A percentile compares a stretch with the other conserved stretches of the same genome.
These are phyloP conservation scores for Myrica gale DNA, from an alignment of 306 rosid genomes.

Conservation along the genomic window DNA sequence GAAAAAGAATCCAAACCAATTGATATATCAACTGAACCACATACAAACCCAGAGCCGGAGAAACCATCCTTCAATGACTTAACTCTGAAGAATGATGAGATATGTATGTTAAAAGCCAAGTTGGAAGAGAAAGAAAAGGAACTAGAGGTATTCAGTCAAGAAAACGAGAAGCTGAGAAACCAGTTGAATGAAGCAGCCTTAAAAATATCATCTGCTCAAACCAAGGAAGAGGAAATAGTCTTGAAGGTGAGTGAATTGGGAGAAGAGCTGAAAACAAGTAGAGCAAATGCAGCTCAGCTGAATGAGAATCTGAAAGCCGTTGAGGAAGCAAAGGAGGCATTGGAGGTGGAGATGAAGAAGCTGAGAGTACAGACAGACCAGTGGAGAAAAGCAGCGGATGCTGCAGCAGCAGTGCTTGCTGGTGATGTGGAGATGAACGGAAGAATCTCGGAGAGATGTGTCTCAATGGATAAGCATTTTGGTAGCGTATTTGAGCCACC, in stretches of 20 bases:
- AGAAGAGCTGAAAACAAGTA: conserved; percentile 56
- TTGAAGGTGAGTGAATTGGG: conserved; percentile 40
- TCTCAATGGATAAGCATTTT: conserved; percentile 84
- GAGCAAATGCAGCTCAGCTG: conserved; percentile 37
- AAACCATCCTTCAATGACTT: conserved; percentile 43
- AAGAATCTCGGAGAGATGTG: conserved; percentile 71
- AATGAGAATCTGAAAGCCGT: conserved; percentile 48
- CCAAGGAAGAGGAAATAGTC: conserved; percentile 50
- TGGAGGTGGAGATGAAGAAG: conserved; percentile 80
- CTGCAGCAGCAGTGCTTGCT: conserved; percentile 81
- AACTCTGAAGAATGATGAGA: conserved; percentile 47
- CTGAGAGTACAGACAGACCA: conserved; percentile 83
- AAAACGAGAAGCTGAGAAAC: conserved; percentile 50
- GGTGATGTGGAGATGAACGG: conserved; percentile 65
- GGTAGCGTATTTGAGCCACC: conserved; percentile 56
- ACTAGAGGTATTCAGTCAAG: conserved; percentile 33
- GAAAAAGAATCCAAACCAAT: conserved; percentile 42
- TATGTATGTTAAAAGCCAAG: conserved; percentile 37
- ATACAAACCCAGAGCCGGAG: conserved; percentile 35
- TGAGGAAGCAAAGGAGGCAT: conserved; percentile 53
- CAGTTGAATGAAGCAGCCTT: conserved; percentile 47
- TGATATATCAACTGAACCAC: conserved; percentile 31
- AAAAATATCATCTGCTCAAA: conserved; percentile 42
- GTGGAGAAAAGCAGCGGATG: conserved; percentile 92
- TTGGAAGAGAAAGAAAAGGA: conserved; percentile 60